phyloP scores from a whole-genome alignment of 208 protist genomes.

The Crithidia sp. region DNA sequence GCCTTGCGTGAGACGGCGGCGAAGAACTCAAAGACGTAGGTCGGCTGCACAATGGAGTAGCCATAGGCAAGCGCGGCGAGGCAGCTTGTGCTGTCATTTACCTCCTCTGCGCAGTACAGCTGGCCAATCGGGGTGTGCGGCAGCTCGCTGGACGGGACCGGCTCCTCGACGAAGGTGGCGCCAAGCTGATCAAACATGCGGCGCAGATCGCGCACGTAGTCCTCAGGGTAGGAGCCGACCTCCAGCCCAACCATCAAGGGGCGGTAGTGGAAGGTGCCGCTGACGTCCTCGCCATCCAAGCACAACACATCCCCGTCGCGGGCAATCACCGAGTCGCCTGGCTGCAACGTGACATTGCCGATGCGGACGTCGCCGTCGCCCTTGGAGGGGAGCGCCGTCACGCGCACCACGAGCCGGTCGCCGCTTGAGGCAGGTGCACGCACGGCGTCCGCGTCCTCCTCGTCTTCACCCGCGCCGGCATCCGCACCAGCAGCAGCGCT shows the following conservation, averaged over 20 bases:
- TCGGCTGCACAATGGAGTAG: slow-evolving; percentile 73
- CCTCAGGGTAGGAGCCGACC: slow-evolving; percentile 35
- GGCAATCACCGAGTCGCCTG: slow-evolving; percentile 43
- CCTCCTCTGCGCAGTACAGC: slow-evolving; percentile 57
- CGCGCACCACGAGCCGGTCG: slow-evolving; percentile 60
- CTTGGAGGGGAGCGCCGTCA: slow-evolving; percentile 46
- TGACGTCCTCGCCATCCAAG: slow-evolving; percentile 43
- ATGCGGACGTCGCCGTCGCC: slow-evolving; percentile 48
- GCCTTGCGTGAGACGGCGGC: slow-evolving; percentile 63
- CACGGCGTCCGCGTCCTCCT: slow-evolving; percentile 9
- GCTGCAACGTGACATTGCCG: slow-evolving; percentile 35
- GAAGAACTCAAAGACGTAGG: slow-evolving; percentile 86
- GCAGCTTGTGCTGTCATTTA: slow-evolving; percentile 64
- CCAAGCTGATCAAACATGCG: slow-evolving; percentile 71
- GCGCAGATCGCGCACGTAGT: slow-evolving; percentile 55
- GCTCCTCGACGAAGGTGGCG: slow-evolving; percentile 62
- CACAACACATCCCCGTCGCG: slow-evolving; percentile 55
- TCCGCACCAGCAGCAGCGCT: slow-evolving; percentile 13
- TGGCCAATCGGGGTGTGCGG: slow-evolving; percentile 57
- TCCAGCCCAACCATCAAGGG: slow-evolving; percentile 78
- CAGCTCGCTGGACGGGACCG: slow-evolving; percentile 20
- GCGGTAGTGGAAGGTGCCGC: slow-evolving; percentile 61
- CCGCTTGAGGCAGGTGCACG: slow-evolving; percentile 9
- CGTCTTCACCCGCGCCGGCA: slow-evolving; percentile 16
- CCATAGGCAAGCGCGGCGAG: slow-evolving; percentile 68